phyloP scores from a whole-genome alignment of 2,329 filamentous ascomycete species.

The Samsoniella hepiali region DNA sequence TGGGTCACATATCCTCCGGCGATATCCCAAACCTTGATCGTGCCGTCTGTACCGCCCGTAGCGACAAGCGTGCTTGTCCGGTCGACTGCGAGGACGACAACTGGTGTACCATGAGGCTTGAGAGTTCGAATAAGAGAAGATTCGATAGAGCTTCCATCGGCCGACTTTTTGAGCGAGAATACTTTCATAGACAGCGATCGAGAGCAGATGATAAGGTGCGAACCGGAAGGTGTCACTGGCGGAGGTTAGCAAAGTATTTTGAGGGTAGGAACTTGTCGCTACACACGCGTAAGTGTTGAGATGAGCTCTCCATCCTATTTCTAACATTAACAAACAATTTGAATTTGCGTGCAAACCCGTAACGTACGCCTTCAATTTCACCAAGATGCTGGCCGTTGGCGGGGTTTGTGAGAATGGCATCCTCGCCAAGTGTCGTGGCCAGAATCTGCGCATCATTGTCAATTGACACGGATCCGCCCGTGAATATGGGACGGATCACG shows the following conservation, averaged over 20 bases:
- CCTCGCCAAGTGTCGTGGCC: slow-evolving; percentile 86
- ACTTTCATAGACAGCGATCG: slow-evolving; percentile 95
- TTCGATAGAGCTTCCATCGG: slow-evolving; percentile 56
- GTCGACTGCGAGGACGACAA: slow-evolving; percentile 82
- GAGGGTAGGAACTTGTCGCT: background rate
- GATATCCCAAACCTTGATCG: slow-evolving; percentile 97
- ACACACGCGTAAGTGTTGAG: slow-evolving; percentile 65
- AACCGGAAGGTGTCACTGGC: slow-evolving; percentile 79
- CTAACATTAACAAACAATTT: slow-evolving; percentile 22
- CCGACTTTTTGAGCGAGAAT: slow-evolving; percentile 65
- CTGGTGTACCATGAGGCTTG: slow-evolving; percentile 87
- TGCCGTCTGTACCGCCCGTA: slow-evolving; percentile 88
- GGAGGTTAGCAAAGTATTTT: slow-evolving; percentile 18
- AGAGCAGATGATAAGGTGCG: slow-evolving; percentile 87
- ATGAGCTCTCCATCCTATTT: slow-evolving; percentile 72
- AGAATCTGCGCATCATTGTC: slow-evolving; percentile 78
- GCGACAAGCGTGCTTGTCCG: slow-evolving; percentile 84
- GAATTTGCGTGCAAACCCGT: background rate
- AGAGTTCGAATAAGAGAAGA: slow-evolving; percentile 71
- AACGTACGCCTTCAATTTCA: slow-evolving; percentile 75
- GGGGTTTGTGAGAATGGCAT: slow-evolving; percentile 83
- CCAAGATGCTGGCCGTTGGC: slow-evolving; percentile 78
- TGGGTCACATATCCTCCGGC: slow-evolving; percentile 86
- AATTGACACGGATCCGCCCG: slow-evolving; percentile 81
- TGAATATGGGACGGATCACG: slow-evolving; percentile 89